phyloP scores from a whole-genome alignment of 2,329 filamentous ascomycete species.

The Cryphonectria parasitica region DNA sequence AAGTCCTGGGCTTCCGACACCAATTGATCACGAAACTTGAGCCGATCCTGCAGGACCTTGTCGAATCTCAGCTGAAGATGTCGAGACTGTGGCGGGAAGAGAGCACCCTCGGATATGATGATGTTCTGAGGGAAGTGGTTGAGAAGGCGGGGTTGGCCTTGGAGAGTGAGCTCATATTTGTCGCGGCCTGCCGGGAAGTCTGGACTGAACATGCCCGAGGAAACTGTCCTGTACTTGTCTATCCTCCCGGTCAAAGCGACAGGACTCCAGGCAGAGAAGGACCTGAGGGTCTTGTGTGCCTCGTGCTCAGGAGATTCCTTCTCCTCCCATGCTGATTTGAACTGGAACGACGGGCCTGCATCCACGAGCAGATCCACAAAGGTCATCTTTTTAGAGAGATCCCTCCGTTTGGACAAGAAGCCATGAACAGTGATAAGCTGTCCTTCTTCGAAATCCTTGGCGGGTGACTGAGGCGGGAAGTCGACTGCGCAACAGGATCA shows the following conservation, averaged over 20 bases:
- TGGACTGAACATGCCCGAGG: not conserved
- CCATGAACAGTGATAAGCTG: slow-evolving; percentile 64
- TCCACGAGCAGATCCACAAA: slow-evolving; percentile 64
- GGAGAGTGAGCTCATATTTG: slow-evolving; percentile 60
- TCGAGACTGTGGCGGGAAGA: slow-evolving; percentile 74
- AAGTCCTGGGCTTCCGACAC: slow-evolving; percentile 55
- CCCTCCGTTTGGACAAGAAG: slow-evolving; percentile 70
- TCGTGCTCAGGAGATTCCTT: slow-evolving; percentile 40
- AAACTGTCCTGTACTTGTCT: slow-evolving; percentile 33
- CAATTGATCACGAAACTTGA: slow-evolving; percentile 70
- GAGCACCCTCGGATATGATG: slow-evolving; percentile 73
- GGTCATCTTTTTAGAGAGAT: slow-evolving; percentile 69
- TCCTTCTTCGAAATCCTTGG: slow-evolving; percentile 36
- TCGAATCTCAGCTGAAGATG: slow-evolving; percentile 87
- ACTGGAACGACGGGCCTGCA: slow-evolving; percentile 42
- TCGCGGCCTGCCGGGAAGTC: slow-evolving; percentile 32
- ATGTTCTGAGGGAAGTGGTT: slow-evolving; percentile 77
- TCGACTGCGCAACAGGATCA: slow-evolving; percentile 36
- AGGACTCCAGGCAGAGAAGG: slow-evolving; percentile 55
- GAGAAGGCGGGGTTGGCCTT: slow-evolving; percentile 68
- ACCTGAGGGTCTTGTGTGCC: slow-evolving; percentile 47
- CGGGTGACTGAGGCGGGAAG: slow-evolving; percentile 37
- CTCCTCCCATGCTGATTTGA: slow-evolving; percentile 46
- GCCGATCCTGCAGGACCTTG: slow-evolving; percentile 64
- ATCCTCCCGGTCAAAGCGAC: slow-evolving; percentile 51